Base-by-base conservation (phyloP, 768 basidiomycete species). In the Hygrophorus pudorinus region DNA sequence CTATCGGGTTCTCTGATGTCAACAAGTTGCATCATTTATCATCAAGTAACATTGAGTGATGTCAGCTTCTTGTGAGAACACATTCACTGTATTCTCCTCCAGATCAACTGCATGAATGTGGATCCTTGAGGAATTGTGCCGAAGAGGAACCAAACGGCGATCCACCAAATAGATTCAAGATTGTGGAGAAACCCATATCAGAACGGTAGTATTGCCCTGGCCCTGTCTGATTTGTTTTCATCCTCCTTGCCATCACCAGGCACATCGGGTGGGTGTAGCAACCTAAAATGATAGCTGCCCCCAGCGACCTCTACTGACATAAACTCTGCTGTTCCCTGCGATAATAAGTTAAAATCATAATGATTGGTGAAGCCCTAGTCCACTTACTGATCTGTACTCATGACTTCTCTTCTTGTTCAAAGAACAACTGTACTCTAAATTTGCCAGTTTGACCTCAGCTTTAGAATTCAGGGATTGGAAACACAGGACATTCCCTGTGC, bases 91-190 rank as follows among this genome's bases (percentile, higher is more conserved):
- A n/a, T n/a, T 24, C 24, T 24, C 24, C 24, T 24, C 24, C 24
- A 24, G 24, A 24, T 24, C 24, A 24, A 24, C 7, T 24, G 37
- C 5, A 38, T 38, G n/a, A n/a, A n/a, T 16, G 37, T 38, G 14
- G 5, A 17, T 16, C 37, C 37, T 16, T 5, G 5, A 4, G 37
- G 37, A 21, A 17, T 16, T 16, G 37, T 38, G 44, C 35, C 12
- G 14, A 45, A 45, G 29, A 45, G 14, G 24, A 38, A 38, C 44
- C 44, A 45, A 27, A 45, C 24, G 8, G 38, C 21, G 24, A 45
- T 20, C 44, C 44, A 45, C 44, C 44, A 45, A 17, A 45, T 37
- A 17, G 44, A 45, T 28, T 45, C 44, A 17, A 38, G 30, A 31
- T 45, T 35, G 28, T 45, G 44, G 20, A 45, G 17, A n/a, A 32